Evolutionary conservation across 2,329 filamentous ascomycete species (phyloP).

Genomic region (Aspergillus latus): DNA sequence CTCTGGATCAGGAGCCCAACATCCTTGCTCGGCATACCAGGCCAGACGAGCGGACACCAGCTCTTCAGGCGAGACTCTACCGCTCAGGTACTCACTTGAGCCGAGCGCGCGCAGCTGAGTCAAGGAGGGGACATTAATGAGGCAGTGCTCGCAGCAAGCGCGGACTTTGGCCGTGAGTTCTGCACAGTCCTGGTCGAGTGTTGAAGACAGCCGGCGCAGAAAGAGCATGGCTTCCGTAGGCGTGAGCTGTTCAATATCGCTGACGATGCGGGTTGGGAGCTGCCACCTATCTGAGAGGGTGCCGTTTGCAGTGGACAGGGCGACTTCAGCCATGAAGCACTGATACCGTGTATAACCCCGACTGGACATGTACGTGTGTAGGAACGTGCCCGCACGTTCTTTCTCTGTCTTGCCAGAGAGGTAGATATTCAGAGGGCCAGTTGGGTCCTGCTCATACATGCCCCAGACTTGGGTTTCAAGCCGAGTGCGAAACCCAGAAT

Average conservation of each 20-base stretch:
- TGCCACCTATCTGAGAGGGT: constrained; percentile 20
- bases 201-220: constrained; percentile 13
- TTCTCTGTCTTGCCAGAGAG: constrained; percentile 34
- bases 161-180: constrained; percentile 18
- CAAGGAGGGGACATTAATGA: constrained; percentile 35
- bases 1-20: constrained; percentile 30
- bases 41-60: constrained; percentile 39
- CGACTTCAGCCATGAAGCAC: constrained; percentile 34
- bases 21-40: constrained; percentile 44
- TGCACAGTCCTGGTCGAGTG: constrained; percentile 6
- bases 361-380: constrained; percentile 41
- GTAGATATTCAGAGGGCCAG: constrained; percentile 28
- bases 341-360: constrained; percentile 28
- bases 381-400: constrained; percentile 33
- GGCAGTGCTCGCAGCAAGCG: constrained; percentile 22
- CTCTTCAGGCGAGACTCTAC: constrained; percentile 35
- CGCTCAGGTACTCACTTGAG: constrained; percentile 42
- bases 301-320: constrained; percentile 26
- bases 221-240: constrained; percentile 32
- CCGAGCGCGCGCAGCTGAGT: constrained; percentile 39
- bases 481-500: constrained; percentile 25
- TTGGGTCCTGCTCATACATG: constrained; percentile 17
- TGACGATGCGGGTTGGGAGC: constrained; percentile 29
- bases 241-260: constrained; percentile 38
- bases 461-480: constrained; percentile 23